A percentile compares a stretch with the other conserved stretches of the same genome.
These are phyloP conservation scores for Scedosporium minutisporum DNA, from an alignment of 2,329 filamentous ascomycete species.

Conservation along the genomic window DNA sequence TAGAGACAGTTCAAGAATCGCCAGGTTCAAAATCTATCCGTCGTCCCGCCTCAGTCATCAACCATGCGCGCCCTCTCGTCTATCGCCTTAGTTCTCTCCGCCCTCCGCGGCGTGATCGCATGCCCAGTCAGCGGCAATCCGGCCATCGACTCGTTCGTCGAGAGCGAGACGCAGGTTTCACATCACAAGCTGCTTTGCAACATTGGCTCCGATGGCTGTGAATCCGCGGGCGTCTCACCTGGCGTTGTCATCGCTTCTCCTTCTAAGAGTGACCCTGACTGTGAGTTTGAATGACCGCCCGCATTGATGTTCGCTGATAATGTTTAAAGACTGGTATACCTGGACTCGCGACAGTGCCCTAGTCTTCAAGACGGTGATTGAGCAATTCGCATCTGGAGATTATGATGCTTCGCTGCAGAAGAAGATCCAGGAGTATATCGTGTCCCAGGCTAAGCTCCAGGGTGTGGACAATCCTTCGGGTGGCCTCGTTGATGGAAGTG, in stretches of 20 bases:
- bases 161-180: slow-evolving; percentile 41
- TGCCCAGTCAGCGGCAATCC: slow-evolving; percentile 2
- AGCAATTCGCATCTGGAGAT: slow-evolving; percentile 46
- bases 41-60: background rate
- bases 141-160: slow-evolving; percentile 39
- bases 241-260: slow-evolving; percentile 51
- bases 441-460: slow-evolving; percentile 57
- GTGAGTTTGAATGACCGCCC: slow-evolving; percentile 26
- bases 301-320: background rate
- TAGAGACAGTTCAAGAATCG: background rate
- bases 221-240: slow-evolving; percentile 33
- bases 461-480: slow-evolving; percentile 62
- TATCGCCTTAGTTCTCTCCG: background rate
- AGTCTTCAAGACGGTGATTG: slow-evolving; percentile 58
- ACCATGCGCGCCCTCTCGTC: background rate
- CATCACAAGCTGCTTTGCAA: slow-evolving; percentile 46
- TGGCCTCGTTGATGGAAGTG: slow-evolving; percentile 36
- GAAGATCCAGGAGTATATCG: slow-evolving; percentile 59
- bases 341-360: slow-evolving; percentile 71
- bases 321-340: slow-evolving; percentile 57
- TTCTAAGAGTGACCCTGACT: slow-evolving; percentile 42
- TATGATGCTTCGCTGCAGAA: slow-evolving; percentile 50
- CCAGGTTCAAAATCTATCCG: background rate
- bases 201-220: slow-evolving; percentile 45
- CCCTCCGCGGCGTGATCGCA: background rate